Evolutionary conservation across 306 rosid species (phyloP), one percentile per base, ranked within the genome.

Genomic region (Malus sieversii): DNA sequence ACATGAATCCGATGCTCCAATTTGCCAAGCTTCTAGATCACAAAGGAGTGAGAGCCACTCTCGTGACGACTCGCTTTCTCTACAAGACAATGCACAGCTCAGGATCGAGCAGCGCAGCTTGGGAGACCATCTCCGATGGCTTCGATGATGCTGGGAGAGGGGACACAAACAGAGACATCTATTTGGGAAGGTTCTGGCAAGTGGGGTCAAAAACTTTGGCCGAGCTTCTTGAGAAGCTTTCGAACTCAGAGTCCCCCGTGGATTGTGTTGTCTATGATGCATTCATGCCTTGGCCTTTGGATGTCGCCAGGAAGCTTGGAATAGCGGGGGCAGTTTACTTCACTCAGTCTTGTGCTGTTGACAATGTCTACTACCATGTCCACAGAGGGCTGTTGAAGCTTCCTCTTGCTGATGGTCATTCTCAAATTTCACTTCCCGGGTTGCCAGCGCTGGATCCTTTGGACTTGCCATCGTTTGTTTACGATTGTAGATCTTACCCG

Each of bases 261-360:
- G 78, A 81, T 51, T 83, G 86, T 25, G 14, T 87, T n/a, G 76
- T 87, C 3, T 90, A 90, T 68, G 92, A 90, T 44, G 18, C 87
- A 1, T 27, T 86, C 1, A 0, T 88, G 20, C 52, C 77, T 9
- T 88, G 90, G 90, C 84, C 62, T 3, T 74, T 86, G 52, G 90
- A 88, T 45, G 78, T 88, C 4, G 79, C 88, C 42, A 90, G 78
- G 78, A 79, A 77, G 11, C 84, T 82, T 74, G 87, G 89, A 1
- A 16, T 87, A 11, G 5, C 25, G 2, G 90, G 81, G 62, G 89
- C 87, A 59, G 68, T 81, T 42, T 84, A 83, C 70, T 88, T 88
- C 66, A 87, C 96, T 15, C 90, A 88, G 38, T 67, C 79, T 40
- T 84, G 84, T 85, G 85, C 77, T 20, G 90, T 86, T 2, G 79